Evolutionary conservation across 208 protist species (phyloP), one percentile per base, ranked within the genome.

Genomic region (Acanthamoeba divionensis): DNA sequence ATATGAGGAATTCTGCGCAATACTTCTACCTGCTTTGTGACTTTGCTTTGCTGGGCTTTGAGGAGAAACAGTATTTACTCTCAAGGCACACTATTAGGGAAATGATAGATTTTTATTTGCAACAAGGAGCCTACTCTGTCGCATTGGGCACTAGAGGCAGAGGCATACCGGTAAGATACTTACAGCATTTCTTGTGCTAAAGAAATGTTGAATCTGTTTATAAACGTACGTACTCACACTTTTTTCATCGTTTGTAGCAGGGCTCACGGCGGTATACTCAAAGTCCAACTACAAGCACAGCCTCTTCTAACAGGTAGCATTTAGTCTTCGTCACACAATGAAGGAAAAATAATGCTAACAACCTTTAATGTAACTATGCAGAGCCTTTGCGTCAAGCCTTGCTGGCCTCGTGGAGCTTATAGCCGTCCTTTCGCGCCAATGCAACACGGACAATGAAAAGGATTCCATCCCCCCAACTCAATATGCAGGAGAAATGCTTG

Each of bases 21-120:
- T 85, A 65, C 50, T 85, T 85, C 54, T 66, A 85, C 31, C 45
- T 85, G 52, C n/a, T 85, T 41, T 65, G 66, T 41, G 75, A 85
- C 50, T 62, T 85, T 8, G 52, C 44, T 13, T 33, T 57, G 21
- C 13, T 65, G 24, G 38, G 75, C 52, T 18, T 85, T 6, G 50
- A 85, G 4, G 75, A 85, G 75, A 85, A 85, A 41, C 38, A 44
- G 50, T 85, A 85, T 41, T 65, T 85, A n/a, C 54, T 85, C 31
- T 15, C 75, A 4, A 48, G 75, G 12, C 75, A 85, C 36, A 31
- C 66, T 33, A 21, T 85, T 33, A 48, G 36, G 36, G 54, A 85
- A 55, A 52, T 36, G 36, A 45, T 65, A 31, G 75, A 85, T 18
- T 85, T 57, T 38, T 85, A 85, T 55, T 31, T 85, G 48, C 75